Evolutionary conservation across 1,139 yeast genomes (phyloP), one percentile per base, ranked within the genome.

Genomic region (Trichomonascaceae sp.): DNA sequence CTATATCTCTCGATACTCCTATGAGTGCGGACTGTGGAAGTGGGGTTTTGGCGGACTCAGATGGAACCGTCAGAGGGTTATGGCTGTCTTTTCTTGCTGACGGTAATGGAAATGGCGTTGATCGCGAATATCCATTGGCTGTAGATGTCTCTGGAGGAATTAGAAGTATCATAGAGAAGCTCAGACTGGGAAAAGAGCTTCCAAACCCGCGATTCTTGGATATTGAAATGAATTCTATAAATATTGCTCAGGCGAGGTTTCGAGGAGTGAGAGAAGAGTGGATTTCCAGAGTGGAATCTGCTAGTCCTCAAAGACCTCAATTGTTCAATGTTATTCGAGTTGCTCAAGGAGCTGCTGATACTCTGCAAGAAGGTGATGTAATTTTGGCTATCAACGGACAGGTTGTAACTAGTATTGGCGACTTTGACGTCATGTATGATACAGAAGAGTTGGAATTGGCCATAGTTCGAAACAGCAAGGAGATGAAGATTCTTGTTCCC

Each of bases 11-110:
- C 48, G 96, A 90, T 64, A 83, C 87, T 49, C 83, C 82, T 52
- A 71, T 85, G 52, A 81, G 88, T 51, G 82, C 81, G 49, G 89
- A 86, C 61, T 89, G 96, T 70, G 81, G 80, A 49, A 80, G 95
- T 3, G 98, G 97, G 60, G 79, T 89, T 3, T 71, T 90, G 51
- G 84, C 87, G n/a, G 90, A 86, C 66, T 69, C 74, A 47, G 88
- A 87, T 62, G 96, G 96, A 27, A 81, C 84, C 0, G 80, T 90
- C 3, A 78, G 95, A 57, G 95, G 95, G 0, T 73, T 90, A 54
- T 90, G 96, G 96, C 70, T 89, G 59, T 79, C 93, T 0, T 88
- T 82, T 65, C 74, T 87, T 57, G 96, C 95, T 19, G 96, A 87
- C 62, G 79, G 80, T 53, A 74, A 75, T 55, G 77, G 79, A 47